phyloP scores from a whole-genome alignment of 1,284 basidiomycete species.

The Ganoderma boninense region DNA sequence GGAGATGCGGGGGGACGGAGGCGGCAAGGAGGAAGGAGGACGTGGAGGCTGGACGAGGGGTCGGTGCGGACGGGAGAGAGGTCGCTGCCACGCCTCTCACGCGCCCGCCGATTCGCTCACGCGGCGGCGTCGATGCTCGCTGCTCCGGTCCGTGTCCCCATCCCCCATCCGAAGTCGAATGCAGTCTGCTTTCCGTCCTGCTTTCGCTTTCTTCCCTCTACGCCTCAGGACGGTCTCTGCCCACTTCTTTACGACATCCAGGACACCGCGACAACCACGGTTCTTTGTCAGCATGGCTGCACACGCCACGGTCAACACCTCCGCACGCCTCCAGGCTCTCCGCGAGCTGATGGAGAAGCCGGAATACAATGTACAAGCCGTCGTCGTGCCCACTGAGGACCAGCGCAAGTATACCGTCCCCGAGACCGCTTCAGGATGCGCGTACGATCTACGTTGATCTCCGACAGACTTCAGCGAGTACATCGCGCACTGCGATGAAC shows the following conservation, averaged over 20 bases:
- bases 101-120: constrained; percentile 6
- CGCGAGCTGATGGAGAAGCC: constrained; percentile 72
- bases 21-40: constrained; percentile 5
- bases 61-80: neutral
- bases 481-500: constrained; percentile 83
- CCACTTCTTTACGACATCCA: neutral
- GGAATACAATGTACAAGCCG: constrained; percentile 68
- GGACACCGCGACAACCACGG: constrained; percentile 10
- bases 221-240: constrained; percentile 1
- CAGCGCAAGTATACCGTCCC: constrained; percentile 67
- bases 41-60: neutral
- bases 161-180: neutral
- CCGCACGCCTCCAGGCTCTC: constrained; percentile 64
- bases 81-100: constrained; percentile 18
- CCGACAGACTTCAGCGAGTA: constrained; percentile 90
- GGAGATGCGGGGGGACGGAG: neutral
- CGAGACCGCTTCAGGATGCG: neutral
- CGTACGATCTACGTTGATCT: constrained; percentile 17
- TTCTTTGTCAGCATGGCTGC: constrained; percentile 40
- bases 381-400: constrained; percentile 88
- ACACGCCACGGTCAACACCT: constrained; percentile 63
- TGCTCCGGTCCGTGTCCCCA: constrained; percentile 6
- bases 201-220: constrained; percentile 7
- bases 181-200: neutral
- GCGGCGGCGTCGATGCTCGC: constrained; percentile 9